These are phyloP conservation scores for Coemansia sp. DNA, from an alignment of 192 early-diverging fungal species.

Conservation along the genomic window DNA sequence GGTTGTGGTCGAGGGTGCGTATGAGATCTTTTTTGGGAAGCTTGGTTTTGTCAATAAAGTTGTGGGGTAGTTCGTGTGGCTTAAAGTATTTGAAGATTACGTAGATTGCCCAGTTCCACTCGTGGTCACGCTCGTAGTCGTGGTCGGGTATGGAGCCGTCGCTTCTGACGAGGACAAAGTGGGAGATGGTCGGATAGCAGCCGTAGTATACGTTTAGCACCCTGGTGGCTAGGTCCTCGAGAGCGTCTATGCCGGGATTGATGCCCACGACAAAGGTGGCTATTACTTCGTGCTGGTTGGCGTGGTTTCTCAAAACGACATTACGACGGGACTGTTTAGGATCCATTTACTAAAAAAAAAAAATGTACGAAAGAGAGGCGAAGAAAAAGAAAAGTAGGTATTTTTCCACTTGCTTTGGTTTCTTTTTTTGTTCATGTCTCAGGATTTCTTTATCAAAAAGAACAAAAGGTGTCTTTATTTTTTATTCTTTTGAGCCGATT, in stretches of 20 bases:
- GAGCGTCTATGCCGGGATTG: background rate
- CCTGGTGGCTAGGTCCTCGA: background rate
- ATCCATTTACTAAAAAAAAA: background rate
- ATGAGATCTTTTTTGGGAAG: background rate
- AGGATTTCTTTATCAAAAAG: background rate
- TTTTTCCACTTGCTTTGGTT: background rate
- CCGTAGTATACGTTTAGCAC: slow-evolving; percentile 4
- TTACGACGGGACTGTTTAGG: slow-evolving; percentile 2
- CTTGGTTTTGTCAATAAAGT: background rate
- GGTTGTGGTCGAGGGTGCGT: background rate
- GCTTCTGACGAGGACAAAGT: background rate
- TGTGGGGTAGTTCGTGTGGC: background rate
- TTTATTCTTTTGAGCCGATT: slow-evolving; percentile 5
- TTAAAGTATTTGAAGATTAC: background rate
- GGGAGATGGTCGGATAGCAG: background rate
- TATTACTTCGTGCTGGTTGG: background rate
- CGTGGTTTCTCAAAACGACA: background rate
- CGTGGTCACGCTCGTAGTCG: background rate
- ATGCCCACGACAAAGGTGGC: background rate
- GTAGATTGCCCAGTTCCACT: background rate
- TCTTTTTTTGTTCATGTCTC: background rate
- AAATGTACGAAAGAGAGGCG: background rate
- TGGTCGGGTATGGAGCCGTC: background rate
- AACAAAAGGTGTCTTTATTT: background rate
- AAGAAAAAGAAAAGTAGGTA: background rate